phyloP scores from a whole-genome alignment of 2,329 filamentous ascomycete genomes.

The Aureobasidium lini region DNA sequence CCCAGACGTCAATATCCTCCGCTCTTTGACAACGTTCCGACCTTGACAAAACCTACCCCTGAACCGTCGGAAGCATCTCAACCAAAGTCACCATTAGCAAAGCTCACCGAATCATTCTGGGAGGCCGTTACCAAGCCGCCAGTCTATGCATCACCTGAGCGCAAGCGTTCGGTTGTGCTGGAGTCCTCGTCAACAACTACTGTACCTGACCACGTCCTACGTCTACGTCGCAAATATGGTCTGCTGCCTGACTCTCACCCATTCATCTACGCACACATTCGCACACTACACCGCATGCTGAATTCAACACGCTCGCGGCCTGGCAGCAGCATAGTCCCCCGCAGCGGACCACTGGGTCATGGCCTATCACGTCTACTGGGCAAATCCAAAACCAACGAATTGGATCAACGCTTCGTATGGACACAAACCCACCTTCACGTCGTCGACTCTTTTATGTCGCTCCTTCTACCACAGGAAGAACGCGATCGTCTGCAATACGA shows the following conservation, averaged over 20 bases:
- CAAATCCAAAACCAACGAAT: constrained; percentile 16
- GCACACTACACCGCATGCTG: constrained; percentile 30
- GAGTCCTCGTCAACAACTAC: not conserved
- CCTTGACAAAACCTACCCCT: not conserved
- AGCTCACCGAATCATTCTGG: constrained; percentile 24
- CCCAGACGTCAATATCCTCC: constrained; percentile 19
- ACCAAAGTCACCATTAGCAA: constrained; percentile 1
- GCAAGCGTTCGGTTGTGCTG: not conserved
- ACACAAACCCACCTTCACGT: constrained; percentile 23
- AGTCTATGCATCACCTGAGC: constrained; percentile 5
- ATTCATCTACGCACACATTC: constrained; percentile 30
- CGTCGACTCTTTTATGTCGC: constrained; percentile 25
- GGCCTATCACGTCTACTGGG: constrained; percentile 17
- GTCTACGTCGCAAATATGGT: constrained; percentile 27
- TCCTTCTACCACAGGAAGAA: constrained; percentile 24
- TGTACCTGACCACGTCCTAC: constrained; percentile 13
- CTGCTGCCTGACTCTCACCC: constrained; percentile 25
- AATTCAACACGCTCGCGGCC: constrained; percentile 23
- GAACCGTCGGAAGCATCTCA: not conserved
- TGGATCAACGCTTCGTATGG: constrained; percentile 21
- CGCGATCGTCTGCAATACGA: constrained; percentile 25
- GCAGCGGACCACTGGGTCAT: constrained; percentile 12
- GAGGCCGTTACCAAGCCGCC: constrained; percentile 19
- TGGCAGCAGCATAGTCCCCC: constrained; percentile 25
- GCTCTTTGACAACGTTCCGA: constrained; percentile 21